Conservation (phyloP, 495 filamentous ascomycete genomes). For the Neurospora tetrasperma region DNA sequence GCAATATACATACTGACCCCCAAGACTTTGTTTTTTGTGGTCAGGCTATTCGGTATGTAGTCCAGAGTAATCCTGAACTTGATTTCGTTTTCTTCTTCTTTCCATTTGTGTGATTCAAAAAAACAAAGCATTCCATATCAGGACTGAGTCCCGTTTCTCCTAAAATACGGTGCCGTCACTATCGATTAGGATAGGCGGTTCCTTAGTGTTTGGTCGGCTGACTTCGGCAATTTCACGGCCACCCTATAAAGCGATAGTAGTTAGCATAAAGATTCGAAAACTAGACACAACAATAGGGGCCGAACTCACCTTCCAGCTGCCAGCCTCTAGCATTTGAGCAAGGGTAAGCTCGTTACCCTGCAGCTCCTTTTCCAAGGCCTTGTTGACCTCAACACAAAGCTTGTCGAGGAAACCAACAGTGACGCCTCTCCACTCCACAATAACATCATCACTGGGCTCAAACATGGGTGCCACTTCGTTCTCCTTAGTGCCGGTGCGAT, state of each 20-base stretch:
- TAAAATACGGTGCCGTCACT: conserved; percentile 96
- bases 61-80: not conserved
- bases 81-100: not conserved
- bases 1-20: not conserved
- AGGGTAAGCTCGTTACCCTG: conserved; percentile 51
- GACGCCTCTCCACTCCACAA: conserved; percentile 78
- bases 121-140: not conserved
- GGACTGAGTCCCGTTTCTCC: not conserved
- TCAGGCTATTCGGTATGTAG: not conserved
- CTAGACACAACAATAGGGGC: not conserved
- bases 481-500: conserved; percentile 62
- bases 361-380: conserved; percentile 36
- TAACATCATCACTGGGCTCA: conserved; percentile 67
- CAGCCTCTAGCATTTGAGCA: conserved; percentile 76
- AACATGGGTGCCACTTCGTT: conserved; percentile 68
- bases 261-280: conserved; percentile 4
- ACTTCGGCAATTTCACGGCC: conserved; percentile 94
- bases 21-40: not conserved
- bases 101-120: not conserved
- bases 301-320: conserved; percentile 80
- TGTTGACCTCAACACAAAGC: conserved; percentile 63
- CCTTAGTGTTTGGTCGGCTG: conserved; percentile 90
- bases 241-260: conserved; percentile 50
- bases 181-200: conserved; percentile 91
- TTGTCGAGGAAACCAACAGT: conserved; percentile 79